Base-by-base conservation (phyloP, 1,284 basidiomycete species). In the Ustilago tritici region DNA sequence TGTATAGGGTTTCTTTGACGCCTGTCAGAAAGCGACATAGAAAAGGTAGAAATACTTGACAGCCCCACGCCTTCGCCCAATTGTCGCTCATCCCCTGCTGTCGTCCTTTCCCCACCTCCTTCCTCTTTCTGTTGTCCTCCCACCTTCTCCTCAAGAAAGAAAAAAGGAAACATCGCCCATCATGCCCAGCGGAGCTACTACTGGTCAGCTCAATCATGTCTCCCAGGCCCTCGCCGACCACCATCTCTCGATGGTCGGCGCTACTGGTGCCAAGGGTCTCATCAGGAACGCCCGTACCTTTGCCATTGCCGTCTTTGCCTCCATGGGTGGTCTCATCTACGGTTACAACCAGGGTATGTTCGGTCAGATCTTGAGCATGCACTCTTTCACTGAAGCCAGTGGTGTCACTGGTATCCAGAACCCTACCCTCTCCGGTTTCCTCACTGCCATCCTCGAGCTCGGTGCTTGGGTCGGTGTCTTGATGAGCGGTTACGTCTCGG, bases 321-420 rank as follows among this genome's bases (percentile, higher is more conserved):
- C 91, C 15, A 89, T 93, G 77, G 93, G 93, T 4, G 92, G 93
- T 0, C 84, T 93, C 55, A 90, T 92, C 31, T 94, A 94, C 85
- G 93, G 93, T 5, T 92, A 92, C 84, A 91, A 92, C 77, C 91
- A 92, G 81, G 91, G 91, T 41, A 73, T 80, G 71, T 82, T 82
- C 36, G 80, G 80, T 49, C 81, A 93, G 84, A 90, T 94, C 9
- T 88, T 94, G 15, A 92, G 93, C n/a, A 94, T 93, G 92, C 87
- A 88, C 56, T 91, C 92, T 74, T 93, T 94, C 78, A 76, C 89
- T 36, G 76, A 85, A 57, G 88, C 90, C 12, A 93, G 90, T 89
- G 91, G 91, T 8, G 87, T 92, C 12, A 90, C 90, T 17, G 89
- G 92, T 10, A 89, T 91, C 87, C 90, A 92, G 85, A 91, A 90